Base-by-base conservation (phyloP, 139 green algal species). In the Ettlia oleoabundans region DNA sequence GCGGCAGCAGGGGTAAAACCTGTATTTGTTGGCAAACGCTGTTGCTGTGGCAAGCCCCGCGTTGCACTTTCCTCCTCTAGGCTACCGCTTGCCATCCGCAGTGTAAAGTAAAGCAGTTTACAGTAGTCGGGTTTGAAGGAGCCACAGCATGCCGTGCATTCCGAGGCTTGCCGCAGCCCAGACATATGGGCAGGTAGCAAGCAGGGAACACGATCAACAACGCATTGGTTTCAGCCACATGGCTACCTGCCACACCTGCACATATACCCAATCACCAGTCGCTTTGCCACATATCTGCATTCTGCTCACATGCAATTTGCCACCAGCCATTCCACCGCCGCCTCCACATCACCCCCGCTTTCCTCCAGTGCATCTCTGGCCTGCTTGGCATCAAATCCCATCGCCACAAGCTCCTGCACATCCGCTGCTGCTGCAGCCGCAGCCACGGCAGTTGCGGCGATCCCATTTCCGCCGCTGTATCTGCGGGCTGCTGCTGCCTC, bases 301-400 rank as follows among this genome's bases (percentile, higher is more conserved):
- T 67, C 38, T 75, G n/a, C 47, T 88, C 76, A 89, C 19, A 90
- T 37, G 38, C 75, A 87, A 70, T 90, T 89, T 3, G 40, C 47
- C 21, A 90, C 63, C 32, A 96, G 86, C 87, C 91, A 96, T 69
- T 95, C 89, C 24, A 93, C 74, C 2, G 91, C 92, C 7, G 72
- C 61, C 28, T 91, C 86, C 43, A 95, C 63, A 52, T 91, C 85
- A 24, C 86, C 85, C 33, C 88, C 40, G 40, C 62, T 84, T 72
- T 96, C 93, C 30, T 90, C 83, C 79, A 96, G 35, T 0, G 93
- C 93, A 24, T 94, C 92, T 24, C 85, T 64, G 1, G 89, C 90
- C 81, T 95, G 91, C 64, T 65, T 65, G 40, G 52, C 76, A 30
- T 67, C 88, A 76, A 96, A 96, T 22, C 93, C 93, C 93, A 96